A percentile compares a stretch with the other conserved stretches of the same genome.
Conservation (phyloP, 2,329 filamentous ascomycete genomes). For the Aspergillus spinulosporus region DNA sequence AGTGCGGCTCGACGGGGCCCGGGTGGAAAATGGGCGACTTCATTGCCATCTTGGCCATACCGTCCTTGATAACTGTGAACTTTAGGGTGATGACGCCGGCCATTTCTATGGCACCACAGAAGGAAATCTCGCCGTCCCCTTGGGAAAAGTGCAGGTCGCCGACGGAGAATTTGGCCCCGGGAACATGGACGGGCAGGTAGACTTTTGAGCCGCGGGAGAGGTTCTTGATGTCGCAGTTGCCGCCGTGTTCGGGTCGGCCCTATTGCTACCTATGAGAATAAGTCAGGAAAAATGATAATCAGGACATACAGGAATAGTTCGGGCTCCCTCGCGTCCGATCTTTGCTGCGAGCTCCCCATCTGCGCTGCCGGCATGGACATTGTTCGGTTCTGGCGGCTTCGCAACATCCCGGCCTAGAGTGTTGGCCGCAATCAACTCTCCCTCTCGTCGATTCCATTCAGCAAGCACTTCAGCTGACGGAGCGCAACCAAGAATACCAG, state of each 20-base stretch:
- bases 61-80: constrained; percentile 81
- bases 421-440: constrained; percentile 69
- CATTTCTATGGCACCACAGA: constrained; percentile 91
- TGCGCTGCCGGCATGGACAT: constrained; percentile 70
- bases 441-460: constrained; percentile 82
- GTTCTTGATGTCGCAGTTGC: constrained; percentile 92
- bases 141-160: constrained; percentile 86
- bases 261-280: constrained; percentile 16
- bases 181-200: constrained; percentile 82
- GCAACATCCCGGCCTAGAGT: constrained; percentile 71
- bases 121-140: constrained; percentile 88
- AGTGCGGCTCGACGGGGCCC: constrained; percentile 84
- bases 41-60: constrained; percentile 70
- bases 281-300: background rate
- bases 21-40: constrained; percentile 84
- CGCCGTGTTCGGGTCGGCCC: constrained; percentile 79
- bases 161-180: constrained; percentile 84
- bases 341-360: constrained; percentile 60
- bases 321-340: constrained; percentile 74
- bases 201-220: constrained; percentile 76
- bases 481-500: constrained; percentile 86
- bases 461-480: constrained; percentile 75
- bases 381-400: constrained; percentile 70
- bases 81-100: constrained; percentile 88
- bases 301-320: constrained; percentile 70